These are phyloP conservation scores for Hirsutella rhossiliensis DNA, from an alignment of 2,329 filamentous ascomycete genomes.

Conservation along the genomic window DNA sequence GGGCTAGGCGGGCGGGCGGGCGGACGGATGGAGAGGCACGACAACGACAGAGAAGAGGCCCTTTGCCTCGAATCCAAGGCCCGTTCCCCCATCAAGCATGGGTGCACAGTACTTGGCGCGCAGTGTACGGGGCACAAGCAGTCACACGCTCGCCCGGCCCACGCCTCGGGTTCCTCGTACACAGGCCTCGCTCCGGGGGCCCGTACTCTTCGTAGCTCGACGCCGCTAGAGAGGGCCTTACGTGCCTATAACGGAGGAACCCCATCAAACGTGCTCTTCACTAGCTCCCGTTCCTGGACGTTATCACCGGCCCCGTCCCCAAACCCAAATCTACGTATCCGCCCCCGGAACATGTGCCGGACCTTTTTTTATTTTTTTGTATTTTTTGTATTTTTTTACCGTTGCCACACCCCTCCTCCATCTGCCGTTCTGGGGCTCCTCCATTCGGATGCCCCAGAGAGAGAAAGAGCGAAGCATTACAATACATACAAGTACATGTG, in stretches of 20 bases:
- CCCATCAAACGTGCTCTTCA: constrained; percentile 9
- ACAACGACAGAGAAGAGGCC: neutral
- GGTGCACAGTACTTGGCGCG: neutral
- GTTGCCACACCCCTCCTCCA: constrained; percentile 35
- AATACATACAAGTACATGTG: constrained; percentile 26
- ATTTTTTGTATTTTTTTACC: constrained; percentile 3
- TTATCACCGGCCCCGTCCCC: constrained; percentile 21
- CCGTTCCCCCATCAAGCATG: neutral
- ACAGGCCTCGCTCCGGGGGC: neutral
- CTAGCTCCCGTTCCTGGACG: constrained; percentile 26
- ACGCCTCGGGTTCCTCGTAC: too few species aligned
- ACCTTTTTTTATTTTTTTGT: constrained; percentile 17
- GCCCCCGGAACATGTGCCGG: constrained; percentile 36
- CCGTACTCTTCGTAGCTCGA: neutral
- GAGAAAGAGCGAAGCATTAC: neutral
- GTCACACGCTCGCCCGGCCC: too few species aligned
- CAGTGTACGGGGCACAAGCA: neutral
- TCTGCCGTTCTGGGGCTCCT: constrained; percentile 30
- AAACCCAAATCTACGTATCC: constrained; percentile 18
- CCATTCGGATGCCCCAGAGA: constrained; percentile 25
- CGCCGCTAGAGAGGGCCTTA: neutral
- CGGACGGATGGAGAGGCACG: neutral
- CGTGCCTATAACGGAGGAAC: neutral
- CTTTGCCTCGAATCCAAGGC: neutral
- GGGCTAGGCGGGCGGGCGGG: neutral